Percentiles rank a stretch among this genome's conserved stretches.
phyloP scores from a whole-genome alignment of 1,284 basidiomycete species.

The Schizophyllum amplum region DNA sequence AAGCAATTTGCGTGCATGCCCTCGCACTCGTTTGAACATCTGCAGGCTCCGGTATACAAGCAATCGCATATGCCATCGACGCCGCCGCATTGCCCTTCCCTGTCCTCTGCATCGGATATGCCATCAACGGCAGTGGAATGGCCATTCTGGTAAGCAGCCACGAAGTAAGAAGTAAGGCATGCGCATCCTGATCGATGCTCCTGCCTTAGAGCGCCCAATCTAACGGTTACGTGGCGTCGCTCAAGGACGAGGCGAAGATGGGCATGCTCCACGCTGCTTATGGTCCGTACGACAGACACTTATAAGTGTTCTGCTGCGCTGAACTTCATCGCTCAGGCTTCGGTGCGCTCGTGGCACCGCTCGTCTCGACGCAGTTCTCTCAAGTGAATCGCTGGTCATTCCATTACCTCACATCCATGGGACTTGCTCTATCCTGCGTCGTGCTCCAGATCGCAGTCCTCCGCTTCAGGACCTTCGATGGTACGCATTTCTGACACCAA shows the following conservation, averaged over 20 bases:
- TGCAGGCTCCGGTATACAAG: slow-evolving; percentile 5
- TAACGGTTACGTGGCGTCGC: slow-evolving; percentile 45
- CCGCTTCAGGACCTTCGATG: slow-evolving; percentile 36
- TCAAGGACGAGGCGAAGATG: slow-evolving; percentile 39
- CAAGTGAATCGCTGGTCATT: slow-evolving; percentile 46
- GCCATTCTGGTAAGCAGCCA: background rate
- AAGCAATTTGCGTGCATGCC: background rate
- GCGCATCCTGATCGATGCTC: too few species aligned
- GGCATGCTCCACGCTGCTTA: slow-evolving; percentile 38
- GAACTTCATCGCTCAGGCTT: slow-evolving; percentile 29
- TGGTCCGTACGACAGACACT: slow-evolving; percentile 26
- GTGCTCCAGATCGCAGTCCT: slow-evolving; percentile 40
- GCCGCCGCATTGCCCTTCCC: slow-evolving; percentile 12
- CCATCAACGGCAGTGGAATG: too few species aligned
- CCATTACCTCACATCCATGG: slow-evolving; percentile 58
- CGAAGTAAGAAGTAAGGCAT: background rate
- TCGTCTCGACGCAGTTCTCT: slow-evolving; percentile 58
- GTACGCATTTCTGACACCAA: slow-evolving; percentile 24
- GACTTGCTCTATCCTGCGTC: slow-evolving; percentile 28
- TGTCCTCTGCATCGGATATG: slow-evolving; percentile 8
- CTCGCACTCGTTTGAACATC: background rate
- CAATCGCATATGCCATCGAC: slow-evolving; percentile 12
- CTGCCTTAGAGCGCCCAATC: slow-evolving; percentile 50
- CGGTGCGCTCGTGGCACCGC: slow-evolving; percentile 52
- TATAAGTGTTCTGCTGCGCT: background rate